Evolutionary conservation across 805 yeast genomes (phyloP), one percentile per base, ranked within the genome.

Genomic region (Cyberlindnera japonica): DNA sequence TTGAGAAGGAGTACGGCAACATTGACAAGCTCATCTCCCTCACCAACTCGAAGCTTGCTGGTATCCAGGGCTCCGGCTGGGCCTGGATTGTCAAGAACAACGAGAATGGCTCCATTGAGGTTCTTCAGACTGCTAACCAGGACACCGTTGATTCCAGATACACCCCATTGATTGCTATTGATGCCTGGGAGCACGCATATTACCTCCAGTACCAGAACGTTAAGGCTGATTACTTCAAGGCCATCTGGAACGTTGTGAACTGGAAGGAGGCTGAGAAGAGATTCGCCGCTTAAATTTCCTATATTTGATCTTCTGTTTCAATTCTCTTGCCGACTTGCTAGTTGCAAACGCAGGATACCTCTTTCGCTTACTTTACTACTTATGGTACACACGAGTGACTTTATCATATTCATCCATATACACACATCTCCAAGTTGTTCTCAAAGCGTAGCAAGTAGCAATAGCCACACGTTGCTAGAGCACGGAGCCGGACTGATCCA

Each of bases 111-210:
- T 77, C 81, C 35, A 62, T 88, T 53, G 95, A 85, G 50, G 83
- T 88, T 41, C 82, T 86, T 41, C 84, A 85, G 63, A 83, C 86
- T 52, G 71, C 78, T 53, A 88, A 88, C 73, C 96, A 88, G 68
- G 96, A 88, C 66, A 84, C 93, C 14, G 88, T 84, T 35, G 85
- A 86, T 35, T 62, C 76, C 9, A 54, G 51, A 24, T 72, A 77
- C 62, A 69, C 75, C 34, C 95, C 96, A 33, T 67, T 89, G 56
- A 74, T 89, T 41, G 96, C 95, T 40, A 84, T 88, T 60, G 96
- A 88, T 57, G 95, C 95, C 45, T 88, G 96, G 96, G 96, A 88
- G 68, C 96, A 88, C 61, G 96, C 96, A 40, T 88, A 88, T 74
- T 88, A 88, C 75, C 74, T 89, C 66, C 96, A 88, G 67, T 88